Base-by-base conservation (phyloP, 805 yeast species). In the Yamadazyma philogaea region DNA sequence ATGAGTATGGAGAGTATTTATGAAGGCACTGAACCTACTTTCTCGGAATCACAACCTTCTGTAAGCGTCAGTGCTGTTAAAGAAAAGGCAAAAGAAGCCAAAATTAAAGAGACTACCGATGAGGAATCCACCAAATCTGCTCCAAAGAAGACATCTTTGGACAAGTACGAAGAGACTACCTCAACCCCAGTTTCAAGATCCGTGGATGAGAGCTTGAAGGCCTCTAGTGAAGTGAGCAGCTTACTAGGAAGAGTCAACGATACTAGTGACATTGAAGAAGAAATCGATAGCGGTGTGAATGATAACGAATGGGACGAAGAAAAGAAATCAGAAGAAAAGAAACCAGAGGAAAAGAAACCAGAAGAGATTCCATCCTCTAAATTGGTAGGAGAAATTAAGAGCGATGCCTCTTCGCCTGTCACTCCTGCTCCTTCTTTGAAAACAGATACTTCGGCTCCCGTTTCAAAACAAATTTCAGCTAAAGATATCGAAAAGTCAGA, bases 1-100 rank as follows among this genome's bases (percentile, higher is more conserved):
- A 68, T 87, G 51, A 77, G 82, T 27, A 77, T 95, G 84, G 83
- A 77, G 59, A 78, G 85, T 8, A 52, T 90, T 14, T 91, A 77
- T 60, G 91, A 89, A n/a, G 95, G 95, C 17, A 60, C 77, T 3
- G 77, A 72, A 27, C 80, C 87, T 26, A 59, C 69, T 16, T 64
- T 75, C 30, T 65, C 60, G 34, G 68, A 68, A 38, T 62, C 78
- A 2, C 60, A 56, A 10, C 69, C 73, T 15, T 64, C 63, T 6
- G 55, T 59, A 26, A 44, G 51, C 26, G 56, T 66, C 8, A 54
- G 64, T 18, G 60, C 48, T 11, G 55, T 46, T 11, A 61, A 60
- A 42, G 54, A 57, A 40, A 50, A 47, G n/a, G 55, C 54, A 33
- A 45, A 48, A 37, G 57, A 49, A 37, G 52, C 49, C 36, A 39